Percentiles rank a stretch among this genome's conserved stretches.
Evolutionary conservation across 2,329 filamentous ascomycete species (phyloP).

Genomic region (Hymenoscyphus infarciens): DNA sequence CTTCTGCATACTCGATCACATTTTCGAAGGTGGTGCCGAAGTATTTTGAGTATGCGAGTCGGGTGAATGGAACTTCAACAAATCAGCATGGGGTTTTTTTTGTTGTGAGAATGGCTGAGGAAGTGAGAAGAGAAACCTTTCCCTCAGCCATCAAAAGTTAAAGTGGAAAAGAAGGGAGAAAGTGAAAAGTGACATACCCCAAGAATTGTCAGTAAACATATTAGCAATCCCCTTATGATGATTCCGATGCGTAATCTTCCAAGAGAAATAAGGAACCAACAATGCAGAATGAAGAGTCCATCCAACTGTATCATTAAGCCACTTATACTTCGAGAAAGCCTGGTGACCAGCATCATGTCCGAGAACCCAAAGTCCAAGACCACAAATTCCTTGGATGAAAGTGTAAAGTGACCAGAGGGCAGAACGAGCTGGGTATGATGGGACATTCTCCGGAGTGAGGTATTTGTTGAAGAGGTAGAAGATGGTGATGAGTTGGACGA

Average conservation of each 20-base stretch:
- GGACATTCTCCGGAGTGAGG: conserved; percentile 79
- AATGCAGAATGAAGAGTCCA: conserved; percentile 87
- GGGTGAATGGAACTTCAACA: conserved; percentile 93
- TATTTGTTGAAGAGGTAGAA: conserved; percentile 89
- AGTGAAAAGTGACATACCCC: background rate
- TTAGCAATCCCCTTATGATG: conserved; percentile 99
- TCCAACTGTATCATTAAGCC: conserved; percentile 85
- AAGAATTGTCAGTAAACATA: conserved; percentile 83
- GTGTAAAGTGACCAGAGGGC: conserved; percentile 62
- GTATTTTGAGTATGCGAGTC: conserved; percentile 66
- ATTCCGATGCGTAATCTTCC: conserved; percentile 98
- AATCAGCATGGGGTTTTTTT: conserved; percentile 37
- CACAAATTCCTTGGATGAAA: conserved; percentile 85
- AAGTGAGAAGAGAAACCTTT: background rate
- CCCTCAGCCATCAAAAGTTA: background rate
- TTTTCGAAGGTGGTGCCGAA: conserved; percentile 13
- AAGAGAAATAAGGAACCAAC: conserved; percentile 96
- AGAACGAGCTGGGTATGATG: conserved; percentile 63
- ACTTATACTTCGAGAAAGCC: conserved; percentile 89
- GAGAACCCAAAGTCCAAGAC: conserved; percentile 91
- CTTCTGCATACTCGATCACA: conserved; percentile 48
- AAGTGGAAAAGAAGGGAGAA: background rate
- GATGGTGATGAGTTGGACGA: conserved; percentile 65
- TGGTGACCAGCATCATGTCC: conserved; percentile 98
- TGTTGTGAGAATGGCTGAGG: background rate